phyloP scores from a whole-genome alignment of 1,284 basidiomycete genomes.

The Marasmius oreades region DNA sequence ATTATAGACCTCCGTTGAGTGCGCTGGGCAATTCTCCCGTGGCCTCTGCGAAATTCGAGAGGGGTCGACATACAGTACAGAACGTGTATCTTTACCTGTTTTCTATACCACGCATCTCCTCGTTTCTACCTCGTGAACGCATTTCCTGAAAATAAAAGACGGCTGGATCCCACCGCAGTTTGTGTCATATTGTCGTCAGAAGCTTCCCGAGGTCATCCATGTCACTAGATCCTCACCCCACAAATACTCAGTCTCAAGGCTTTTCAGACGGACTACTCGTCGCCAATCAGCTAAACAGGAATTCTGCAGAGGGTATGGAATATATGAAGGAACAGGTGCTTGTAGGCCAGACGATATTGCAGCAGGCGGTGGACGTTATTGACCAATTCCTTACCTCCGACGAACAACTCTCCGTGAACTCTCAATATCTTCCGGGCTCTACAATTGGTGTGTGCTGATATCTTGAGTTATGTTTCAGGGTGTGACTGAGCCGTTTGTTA shows the following conservation, averaged over 20 bases:
- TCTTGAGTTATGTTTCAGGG: not conserved
- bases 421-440: slow-evolving; percentile 72
- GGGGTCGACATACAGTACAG: slow-evolving; percentile 55
- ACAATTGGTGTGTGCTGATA: slow-evolving; percentile 59
- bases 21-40: slow-evolving; percentile 54
- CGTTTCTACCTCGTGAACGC: slow-evolving; percentile 17
- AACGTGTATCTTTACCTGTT: slow-evolving; percentile 6
- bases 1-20: slow-evolving; percentile 72
- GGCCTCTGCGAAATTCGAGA: slow-evolving; percentile 71
- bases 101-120: not conserved
- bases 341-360: slow-evolving; percentile 61
- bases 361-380: slow-evolving; percentile 69
- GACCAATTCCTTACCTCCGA: slow-evolving; percentile 61
- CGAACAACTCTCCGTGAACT: slow-evolving; percentile 62
- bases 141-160: slow-evolving; percentile 15
- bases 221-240: slow-evolving; percentile 8
- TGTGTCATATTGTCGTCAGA: not conserved
- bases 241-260: not conserved
- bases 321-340: slow-evolving; percentile 50
- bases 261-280: slow-evolving; percentile 2
- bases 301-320: slow-evolving; percentile 17
- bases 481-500: slow-evolving; percentile 7
- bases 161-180: not conserved
- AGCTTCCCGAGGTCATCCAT: not conserved
- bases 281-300: slow-evolving; percentile 4